Percentiles rank a stretch among this genome's conserved stretches.
These are phyloP conservation scores for Lentinula guzmanii DNA, from an alignment of 768 basidiomycete species.

Conservation along the genomic window DNA sequence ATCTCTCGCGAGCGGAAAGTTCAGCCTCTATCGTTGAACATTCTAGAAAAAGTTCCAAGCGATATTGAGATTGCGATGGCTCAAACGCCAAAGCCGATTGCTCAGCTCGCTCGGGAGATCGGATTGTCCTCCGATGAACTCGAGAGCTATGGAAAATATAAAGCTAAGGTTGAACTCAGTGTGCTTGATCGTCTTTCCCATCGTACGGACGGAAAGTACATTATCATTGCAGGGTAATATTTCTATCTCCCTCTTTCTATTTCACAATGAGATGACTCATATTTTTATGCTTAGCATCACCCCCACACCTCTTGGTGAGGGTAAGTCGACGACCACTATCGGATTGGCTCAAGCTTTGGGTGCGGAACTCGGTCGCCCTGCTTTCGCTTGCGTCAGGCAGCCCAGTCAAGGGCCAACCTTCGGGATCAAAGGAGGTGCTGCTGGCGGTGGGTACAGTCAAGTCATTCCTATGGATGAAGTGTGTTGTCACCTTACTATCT, in stretches of 20 bases:
- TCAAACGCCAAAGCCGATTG: conserved; percentile 87
- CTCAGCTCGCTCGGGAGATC: conserved; percentile 80
- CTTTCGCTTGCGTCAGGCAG: conserved; percentile 96
- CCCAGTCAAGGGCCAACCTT: conserved; percentile 99
- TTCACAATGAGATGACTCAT: conserved; percentile 8
- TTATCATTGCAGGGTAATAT: conserved; percentile 86
- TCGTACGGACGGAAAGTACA: conserved; percentile 92
- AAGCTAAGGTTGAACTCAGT: conserved; percentile 93
- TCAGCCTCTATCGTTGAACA: conserved; percentile 71
- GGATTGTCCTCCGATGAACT: conserved; percentile 83
- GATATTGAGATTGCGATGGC: conserved; percentile 97
- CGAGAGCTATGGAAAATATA: conserved; percentile 93
- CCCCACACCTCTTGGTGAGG: conserved; percentile 94
- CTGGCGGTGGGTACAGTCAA: conserved; percentile 97
- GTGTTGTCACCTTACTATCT: conserved; percentile 6
- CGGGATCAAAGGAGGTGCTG: conserved; percentile 98
- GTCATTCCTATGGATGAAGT: conserved; percentile 95
- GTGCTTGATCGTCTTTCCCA: conserved; percentile 80
- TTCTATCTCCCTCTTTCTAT: not conserved
- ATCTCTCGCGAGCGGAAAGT: conserved; percentile 59
- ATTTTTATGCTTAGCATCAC: conserved; percentile 58
- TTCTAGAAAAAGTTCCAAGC: conserved; percentile 84
- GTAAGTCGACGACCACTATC: conserved; percentile 97
- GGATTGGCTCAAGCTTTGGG: conserved; percentile 95
- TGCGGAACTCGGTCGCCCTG: conserved; percentile 86